Conservation (phyloP, 1,284 basidiomycete genomes). For the Moesziomyces globuligerus region DNA sequence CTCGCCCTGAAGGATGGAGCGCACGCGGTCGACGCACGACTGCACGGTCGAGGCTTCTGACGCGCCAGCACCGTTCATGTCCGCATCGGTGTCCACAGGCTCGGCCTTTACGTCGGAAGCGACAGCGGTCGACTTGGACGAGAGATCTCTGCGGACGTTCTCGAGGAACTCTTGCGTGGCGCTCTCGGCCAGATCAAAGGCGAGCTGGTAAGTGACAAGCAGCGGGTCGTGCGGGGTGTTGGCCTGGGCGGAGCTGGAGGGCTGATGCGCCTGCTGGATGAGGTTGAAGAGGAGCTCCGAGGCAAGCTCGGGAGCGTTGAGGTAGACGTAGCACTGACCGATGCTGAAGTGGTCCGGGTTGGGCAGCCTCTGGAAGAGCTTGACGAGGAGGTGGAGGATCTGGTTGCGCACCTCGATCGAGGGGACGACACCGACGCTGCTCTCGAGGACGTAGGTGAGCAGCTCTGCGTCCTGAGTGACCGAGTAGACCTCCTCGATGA, state of each 20-base stretch:
- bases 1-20: constrained; percentile 62
- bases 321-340: constrained; percentile 67
- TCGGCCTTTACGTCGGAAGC: constrained; percentile 22
- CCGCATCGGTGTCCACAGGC: constrained; percentile 32
- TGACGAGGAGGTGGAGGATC: constrained; percentile 65
- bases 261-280: constrained; percentile 55
- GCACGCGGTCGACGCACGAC: constrained; percentile 52
- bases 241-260: constrained; percentile 50
- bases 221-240: constrained; percentile 61
- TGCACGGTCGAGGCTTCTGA: constrained; percentile 40
- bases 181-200: constrained; percentile 66
- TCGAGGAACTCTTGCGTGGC: constrained; percentile 67
- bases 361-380: constrained; percentile 64
- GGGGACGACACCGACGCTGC: constrained; percentile 60
- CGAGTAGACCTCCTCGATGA: constrained; percentile 63
- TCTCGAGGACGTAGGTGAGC: constrained; percentile 65
- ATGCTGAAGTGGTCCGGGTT: constrained; percentile 66
- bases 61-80: constrained; percentile 43
- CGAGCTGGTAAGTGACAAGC: constrained; percentile 65
- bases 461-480: constrained; percentile 58
- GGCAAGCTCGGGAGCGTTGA: constrained; percentile 60
- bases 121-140: constrained; percentile 23
- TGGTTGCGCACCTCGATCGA: constrained; percentile 57
- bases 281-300: constrained; percentile 61
- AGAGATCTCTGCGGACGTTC: constrained; percentile 55